phyloP scores from a whole-genome alignment of 2,329 filamentous ascomycete genomes.

The Zymoseptoria pseudotritici region DNA sequence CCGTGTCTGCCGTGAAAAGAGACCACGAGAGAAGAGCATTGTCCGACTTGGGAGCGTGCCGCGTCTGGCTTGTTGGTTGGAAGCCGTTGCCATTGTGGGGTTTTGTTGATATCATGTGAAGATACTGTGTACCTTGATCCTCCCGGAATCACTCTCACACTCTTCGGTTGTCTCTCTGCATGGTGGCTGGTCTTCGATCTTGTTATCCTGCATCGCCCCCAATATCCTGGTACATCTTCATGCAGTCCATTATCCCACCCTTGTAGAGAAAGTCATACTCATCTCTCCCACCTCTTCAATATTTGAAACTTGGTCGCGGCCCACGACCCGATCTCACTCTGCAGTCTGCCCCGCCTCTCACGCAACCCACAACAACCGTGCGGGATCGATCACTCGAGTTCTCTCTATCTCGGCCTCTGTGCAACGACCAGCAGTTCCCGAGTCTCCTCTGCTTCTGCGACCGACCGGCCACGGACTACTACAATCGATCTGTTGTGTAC shows the following conservation, averaged over 20 bases:
- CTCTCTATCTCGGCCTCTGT: background rate
- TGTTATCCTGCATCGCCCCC: background rate
- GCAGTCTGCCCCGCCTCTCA: background rate
- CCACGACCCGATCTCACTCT: background rate
- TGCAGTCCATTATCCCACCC: background rate
- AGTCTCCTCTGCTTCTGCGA: background rate
- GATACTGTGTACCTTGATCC: no score
- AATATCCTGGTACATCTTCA: background rate
- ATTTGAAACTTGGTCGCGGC: background rate
- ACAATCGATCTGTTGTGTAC: background rate
- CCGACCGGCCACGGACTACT: background rate
- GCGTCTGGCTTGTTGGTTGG: background rate
- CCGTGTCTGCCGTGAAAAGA: background rate
- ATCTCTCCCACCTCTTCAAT: background rate
- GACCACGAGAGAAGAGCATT: background rate
- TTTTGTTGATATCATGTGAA: background rate
- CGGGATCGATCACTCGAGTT: background rate
- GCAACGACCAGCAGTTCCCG: background rate
- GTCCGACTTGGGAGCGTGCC: background rate
- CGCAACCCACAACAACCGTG: background rate
- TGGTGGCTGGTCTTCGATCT: background rate
- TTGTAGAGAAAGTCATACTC: background rate
- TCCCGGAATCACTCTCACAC: background rate
- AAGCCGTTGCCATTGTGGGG: background rate
- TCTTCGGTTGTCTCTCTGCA: background rate